These are phyloP conservation scores for Phytopythium helicoides DNA, from an alignment of 352 stramenopile genomes.

Conservation along the genomic window DNA sequence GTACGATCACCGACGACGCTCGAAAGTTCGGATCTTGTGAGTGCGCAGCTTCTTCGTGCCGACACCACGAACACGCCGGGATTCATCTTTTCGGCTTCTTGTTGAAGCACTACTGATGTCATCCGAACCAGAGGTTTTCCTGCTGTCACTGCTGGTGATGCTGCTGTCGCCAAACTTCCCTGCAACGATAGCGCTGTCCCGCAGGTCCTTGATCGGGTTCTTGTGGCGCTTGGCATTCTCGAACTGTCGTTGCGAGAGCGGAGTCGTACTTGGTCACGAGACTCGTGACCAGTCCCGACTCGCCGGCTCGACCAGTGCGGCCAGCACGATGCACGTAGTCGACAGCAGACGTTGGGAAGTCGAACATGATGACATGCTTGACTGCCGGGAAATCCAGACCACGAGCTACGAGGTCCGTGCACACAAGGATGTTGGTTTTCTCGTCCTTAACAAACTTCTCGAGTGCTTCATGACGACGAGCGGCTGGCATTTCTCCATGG, in stretches of 20 bases:
- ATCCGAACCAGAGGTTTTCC: not conserved
- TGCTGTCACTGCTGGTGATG: conserved; percentile 7
- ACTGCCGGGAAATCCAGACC: conserved; percentile 90
- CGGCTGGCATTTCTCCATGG: conserved; percentile 70
- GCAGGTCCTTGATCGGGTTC: conserved; percentile 56
- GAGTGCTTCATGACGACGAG: conserved; percentile 53
- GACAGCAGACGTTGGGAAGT: conserved; percentile 92
- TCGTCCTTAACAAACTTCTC: conserved; percentile 45
- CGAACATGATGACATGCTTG: conserved; percentile 91
- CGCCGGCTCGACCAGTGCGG: conserved; percentile 59
- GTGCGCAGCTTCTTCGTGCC: conserved; percentile 60
- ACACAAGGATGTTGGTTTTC: conserved; percentile 82
- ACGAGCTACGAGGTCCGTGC: conserved; percentile 91
- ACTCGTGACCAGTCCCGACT: conserved; percentile 63
- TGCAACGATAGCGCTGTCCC: conserved; percentile 13
- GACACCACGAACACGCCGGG: conserved; percentile 16
- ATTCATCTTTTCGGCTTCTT: conserved; percentile 10
- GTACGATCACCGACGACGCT: conserved; percentile 9
- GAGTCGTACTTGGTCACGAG: conserved; percentile 77
- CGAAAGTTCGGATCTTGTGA: conserved; percentile 49
- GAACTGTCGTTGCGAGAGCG: conserved; percentile 54
- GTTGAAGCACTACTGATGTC: conserved; percentile 1
- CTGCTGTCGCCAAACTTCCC: not conserved
- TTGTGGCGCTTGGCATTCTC: conserved; percentile 60
- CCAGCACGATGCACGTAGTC: conserved; percentile 93